Evolutionary conservation across 2,329 filamentous ascomycete species (phyloP).

Genomic region (Rhinocladiella mackenziei): DNA sequence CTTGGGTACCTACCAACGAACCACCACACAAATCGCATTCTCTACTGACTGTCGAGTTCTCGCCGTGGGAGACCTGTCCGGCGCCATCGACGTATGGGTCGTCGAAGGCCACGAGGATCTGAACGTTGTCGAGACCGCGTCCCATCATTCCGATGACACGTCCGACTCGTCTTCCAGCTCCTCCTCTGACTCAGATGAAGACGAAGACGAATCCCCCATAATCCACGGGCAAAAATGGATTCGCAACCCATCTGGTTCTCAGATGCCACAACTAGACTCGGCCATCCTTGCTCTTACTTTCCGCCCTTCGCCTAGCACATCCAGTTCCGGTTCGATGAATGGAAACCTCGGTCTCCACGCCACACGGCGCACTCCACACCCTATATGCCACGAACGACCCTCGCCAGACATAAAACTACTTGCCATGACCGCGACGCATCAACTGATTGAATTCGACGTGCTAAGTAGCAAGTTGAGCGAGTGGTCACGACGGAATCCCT

Average conservation of each 20-base stretch:
- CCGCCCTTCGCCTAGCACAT: slow-evolving; percentile 40
- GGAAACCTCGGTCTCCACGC: slow-evolving; percentile 43
- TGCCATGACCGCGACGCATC: slow-evolving; percentile 59
- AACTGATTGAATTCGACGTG: slow-evolving; percentile 75
- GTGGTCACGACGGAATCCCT: slow-evolving; percentile 81
- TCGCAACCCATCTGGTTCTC: slow-evolving; percentile 64
- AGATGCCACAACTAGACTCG: slow-evolving; percentile 65
- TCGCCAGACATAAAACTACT: slow-evolving; percentile 53
- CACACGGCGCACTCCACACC: slow-evolving; percentile 49
- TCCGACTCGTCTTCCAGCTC: slow-evolving; percentile 17
- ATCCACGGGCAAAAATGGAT: slow-evolving; percentile 67
- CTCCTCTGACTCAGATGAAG: slow-evolving; percentile 25
- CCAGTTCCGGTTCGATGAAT: slow-evolving; percentile 32
- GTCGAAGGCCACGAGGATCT: slow-evolving; percentile 56
- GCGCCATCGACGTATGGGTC: slow-evolving; percentile 83
- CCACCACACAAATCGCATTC: slow-evolving; percentile 70
- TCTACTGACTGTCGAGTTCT: slow-evolving; percentile 75
- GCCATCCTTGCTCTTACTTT: slow-evolving; percentile 67
- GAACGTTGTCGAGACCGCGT: slow-evolving; percentile 43
- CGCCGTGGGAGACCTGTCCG: slow-evolving; percentile 74
- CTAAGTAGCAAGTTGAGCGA: slow-evolving; percentile 71
- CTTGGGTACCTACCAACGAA: slow-evolving; percentile 64
- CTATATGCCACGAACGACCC: slow-evolving; percentile 55
- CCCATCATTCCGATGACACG: slow-evolving; percentile 6
- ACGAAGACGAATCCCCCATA: slow-evolving; percentile 45